Evolutionary conservation across 495 filamentous ascomycete genomes (phyloP).

Genomic region (Podospora comata): DNA sequence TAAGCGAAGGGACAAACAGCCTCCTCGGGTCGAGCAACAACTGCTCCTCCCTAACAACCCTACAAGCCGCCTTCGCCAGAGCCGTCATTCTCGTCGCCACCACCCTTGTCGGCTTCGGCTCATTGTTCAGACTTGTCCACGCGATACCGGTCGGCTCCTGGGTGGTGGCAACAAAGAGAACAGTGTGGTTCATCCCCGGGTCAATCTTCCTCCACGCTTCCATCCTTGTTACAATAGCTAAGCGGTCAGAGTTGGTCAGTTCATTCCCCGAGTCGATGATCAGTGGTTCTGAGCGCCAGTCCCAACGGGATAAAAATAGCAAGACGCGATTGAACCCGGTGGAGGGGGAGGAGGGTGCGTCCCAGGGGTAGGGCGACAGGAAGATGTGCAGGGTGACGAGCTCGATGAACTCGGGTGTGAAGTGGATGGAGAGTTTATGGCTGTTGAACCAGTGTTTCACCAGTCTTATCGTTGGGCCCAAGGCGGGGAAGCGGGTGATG

Average conservation of each 20-base stretch:
- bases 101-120: slow-evolving; percentile 63
- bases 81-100: slow-evolving; percentile 79
- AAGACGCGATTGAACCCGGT: slow-evolving; percentile 80
- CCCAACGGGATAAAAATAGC: slow-evolving; percentile 75
- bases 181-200: slow-evolving; percentile 77
- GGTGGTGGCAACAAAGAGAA: slow-evolving; percentile 78
- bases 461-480: slow-evolving; percentile 84
- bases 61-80: slow-evolving; percentile 69
- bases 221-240: slow-evolving; percentile 65
- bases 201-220: slow-evolving; percentile 81
- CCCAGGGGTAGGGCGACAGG: slow-evolving; percentile 78
- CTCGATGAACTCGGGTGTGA: slow-evolving; percentile 79
- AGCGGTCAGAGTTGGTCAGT: slow-evolving; percentile 53
- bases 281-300: slow-evolving; percentile 81
- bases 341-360: slow-evolving; percentile 69
- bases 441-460: slow-evolving; percentile 84
- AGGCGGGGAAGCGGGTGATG: slow-evolving; percentile 73
- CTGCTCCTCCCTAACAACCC: slow-evolving; percentile 55
- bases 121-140: slow-evolving; percentile 64
- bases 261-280: slow-evolving; percentile 67
- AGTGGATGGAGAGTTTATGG: slow-evolving; percentile 73
- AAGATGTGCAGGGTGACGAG: slow-evolving; percentile 72
- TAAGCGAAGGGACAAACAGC: slow-evolving; percentile 65
- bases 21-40: slow-evolving; percentile 53
- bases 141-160: slow-evolving; percentile 71